A percentile compares a stretch with the other conserved stretches of the same genome.
These are phyloP conservation scores for Suhomyces guaymorum DNA, from an alignment of 1,139 yeast species.

Conservation along the genomic window DNA sequence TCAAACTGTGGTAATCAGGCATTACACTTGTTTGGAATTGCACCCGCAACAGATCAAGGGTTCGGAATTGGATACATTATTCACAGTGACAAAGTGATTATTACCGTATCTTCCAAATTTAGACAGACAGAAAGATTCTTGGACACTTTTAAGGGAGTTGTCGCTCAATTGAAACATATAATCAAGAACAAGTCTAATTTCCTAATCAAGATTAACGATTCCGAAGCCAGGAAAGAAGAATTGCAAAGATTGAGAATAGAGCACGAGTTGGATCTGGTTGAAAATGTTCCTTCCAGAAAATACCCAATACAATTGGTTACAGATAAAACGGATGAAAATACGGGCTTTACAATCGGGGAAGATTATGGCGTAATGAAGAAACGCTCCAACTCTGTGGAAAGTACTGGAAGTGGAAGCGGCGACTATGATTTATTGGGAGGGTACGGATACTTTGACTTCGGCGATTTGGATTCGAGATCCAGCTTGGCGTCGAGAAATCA, in stretches of 20 bases:
- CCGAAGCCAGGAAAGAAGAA: slow-evolving; percentile 36
- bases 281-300: slow-evolving; percentile 32
- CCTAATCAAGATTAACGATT: slow-evolving; percentile 35
- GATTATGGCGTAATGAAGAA: slow-evolving; percentile 5
- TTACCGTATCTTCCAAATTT: slow-evolving; percentile 72
- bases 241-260: slow-evolving; percentile 38
- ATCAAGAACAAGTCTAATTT: slow-evolving; percentile 44
- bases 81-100: slow-evolving; percentile 57
- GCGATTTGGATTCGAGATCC: slow-evolving; percentile 46
- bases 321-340: slow-evolving; percentile 16
- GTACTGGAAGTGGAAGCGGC: slow-evolving; percentile 8
- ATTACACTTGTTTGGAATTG: slow-evolving; percentile 67
- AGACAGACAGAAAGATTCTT: slow-evolving; percentile 71
- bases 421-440: slow-evolving; percentile 58
- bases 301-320: slow-evolving; percentile 42
- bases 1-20: slow-evolving; percentile 81
- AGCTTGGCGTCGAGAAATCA: slow-evolving; percentile 33
- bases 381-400: slow-evolving; percentile 13
- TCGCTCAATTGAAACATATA: slow-evolving; percentile 52
- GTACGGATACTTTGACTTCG: slow-evolving; percentile 75
- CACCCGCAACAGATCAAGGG: slow-evolving; percentile 75
- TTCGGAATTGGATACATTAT: slow-evolving; percentile 77
- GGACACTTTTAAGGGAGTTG: slow-evolving; percentile 61
- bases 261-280: slow-evolving; percentile 36
- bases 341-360: slow-evolving; percentile 24